Evolutionary conservation across 495 filamentous ascomycete genomes (phyloP), one percentile per base, ranked within the genome.

Genomic region (Halenospora varia): DNA sequence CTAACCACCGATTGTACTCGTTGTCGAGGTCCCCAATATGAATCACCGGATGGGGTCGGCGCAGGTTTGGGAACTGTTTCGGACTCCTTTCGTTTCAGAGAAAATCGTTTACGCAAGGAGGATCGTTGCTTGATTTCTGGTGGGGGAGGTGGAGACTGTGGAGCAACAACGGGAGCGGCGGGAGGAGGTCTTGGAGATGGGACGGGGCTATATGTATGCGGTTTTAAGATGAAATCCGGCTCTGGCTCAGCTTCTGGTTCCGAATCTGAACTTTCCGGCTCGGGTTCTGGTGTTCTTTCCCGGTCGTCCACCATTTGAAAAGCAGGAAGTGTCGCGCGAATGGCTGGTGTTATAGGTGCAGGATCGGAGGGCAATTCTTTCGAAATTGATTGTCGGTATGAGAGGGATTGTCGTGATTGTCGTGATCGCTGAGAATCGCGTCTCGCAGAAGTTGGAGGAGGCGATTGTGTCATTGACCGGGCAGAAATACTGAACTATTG

Each of bases 201-300:
- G 26, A 74, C 70, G 0, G 80, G 80, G 9, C 75, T 81, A 60
- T 81, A 82, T 0, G 77, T 81, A 51, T 72, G 71, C 11, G 79
- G 79, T 53, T 80, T 75, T 35, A 82, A 61, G 17, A 81, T 71
- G 57, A 79, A 55, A 39, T 62, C 56, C 0, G 69, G 63, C 11
- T 68, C 65, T 44, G 71, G 69, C 23, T 70, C 68, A 8, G 47
- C 47, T n/a, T 62, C 46, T 10, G 13, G 42, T 42, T 56, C 42
- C 9, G 47, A 51, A 11, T 61, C 35, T 52, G 47, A 50, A 11
- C 25, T 29, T 9, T 23, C 9, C 9, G 20, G 22, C 18, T 62
- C 53, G 11, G 48, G 53, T 40, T 61, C 65, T 19, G 59, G 62
- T 15, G 51, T 57, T 52, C 49, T 25, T 25, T 67, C 62, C 1